Evolutionary conservation across 2,329 filamentous ascomycete genomes (phyloP).

Genomic region (Blumeriella jaapii): DNA sequence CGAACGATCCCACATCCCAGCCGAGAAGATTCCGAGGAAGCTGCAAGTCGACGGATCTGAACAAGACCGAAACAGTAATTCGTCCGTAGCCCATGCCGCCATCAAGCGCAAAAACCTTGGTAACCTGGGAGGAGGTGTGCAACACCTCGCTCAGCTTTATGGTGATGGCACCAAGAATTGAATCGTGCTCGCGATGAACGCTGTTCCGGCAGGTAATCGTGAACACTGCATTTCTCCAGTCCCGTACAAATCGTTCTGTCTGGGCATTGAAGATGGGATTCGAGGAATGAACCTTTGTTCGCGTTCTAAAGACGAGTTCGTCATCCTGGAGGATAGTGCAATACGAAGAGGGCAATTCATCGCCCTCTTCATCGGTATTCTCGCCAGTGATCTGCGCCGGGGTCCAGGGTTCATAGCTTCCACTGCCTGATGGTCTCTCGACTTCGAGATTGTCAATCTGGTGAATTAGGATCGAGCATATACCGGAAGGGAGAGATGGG

Average conservation of each 20-base stretch:
- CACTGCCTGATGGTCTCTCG: conserved; percentile 10
- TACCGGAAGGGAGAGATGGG: conserved; percentile 13
- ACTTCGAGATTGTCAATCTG: conserved; percentile 14
- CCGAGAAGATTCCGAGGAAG: conserved; percentile 11
- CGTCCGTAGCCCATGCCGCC: conserved; percentile 15
- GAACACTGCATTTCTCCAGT: conserved; percentile 14
- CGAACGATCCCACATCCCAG: conserved; percentile 13
- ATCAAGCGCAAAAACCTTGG: conserved; percentile 12
- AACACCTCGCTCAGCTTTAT: conserved; percentile 15
- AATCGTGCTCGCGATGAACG: conserved; percentile 14
- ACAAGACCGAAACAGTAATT: conserved; percentile 13
- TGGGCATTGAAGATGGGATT: conserved; percentile 16
- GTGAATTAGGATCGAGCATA: conserved; percentile 15
- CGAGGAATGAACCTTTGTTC: conserved; percentile 14
- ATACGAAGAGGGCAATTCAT: conserved; percentile 14
- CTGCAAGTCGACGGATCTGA: conserved; percentile 13
- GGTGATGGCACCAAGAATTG: conserved; percentile 12
- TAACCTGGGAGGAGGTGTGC: conserved; percentile 12
- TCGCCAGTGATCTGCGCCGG: conserved; percentile 15
- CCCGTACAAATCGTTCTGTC: conserved; percentile 13
- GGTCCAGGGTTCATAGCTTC: conserved; percentile 13
- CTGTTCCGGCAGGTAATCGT: conserved; percentile 12
- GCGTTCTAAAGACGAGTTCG: conserved; percentile 14
- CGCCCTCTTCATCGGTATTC: conserved; percentile 14
- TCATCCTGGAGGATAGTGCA: conserved; percentile 15